These are phyloP conservation scores for Tothia fuscella DNA, from an alignment of 2,329 filamentous ascomycete genomes.

Conservation along the genomic window DNA sequence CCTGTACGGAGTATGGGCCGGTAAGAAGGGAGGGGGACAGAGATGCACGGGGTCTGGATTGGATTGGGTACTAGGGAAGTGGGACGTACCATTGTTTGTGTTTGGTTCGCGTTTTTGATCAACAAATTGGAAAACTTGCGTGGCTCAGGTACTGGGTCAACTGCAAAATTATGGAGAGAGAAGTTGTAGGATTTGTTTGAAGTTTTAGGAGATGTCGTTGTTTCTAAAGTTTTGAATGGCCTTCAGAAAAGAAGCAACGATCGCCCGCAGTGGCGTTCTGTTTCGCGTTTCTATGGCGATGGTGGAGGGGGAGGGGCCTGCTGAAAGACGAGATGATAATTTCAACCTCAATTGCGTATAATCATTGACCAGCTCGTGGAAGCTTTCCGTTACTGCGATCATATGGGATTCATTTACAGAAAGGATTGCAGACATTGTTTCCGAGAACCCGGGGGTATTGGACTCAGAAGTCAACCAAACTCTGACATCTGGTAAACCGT, in stretches of 20 bases:
- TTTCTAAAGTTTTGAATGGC: neutral
- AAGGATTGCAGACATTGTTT: no score
- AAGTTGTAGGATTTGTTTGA: neutral
- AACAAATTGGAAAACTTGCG: no score
- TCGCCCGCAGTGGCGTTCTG: neutral
- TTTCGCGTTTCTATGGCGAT: no score
- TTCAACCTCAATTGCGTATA: neutral
- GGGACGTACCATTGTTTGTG: neutral
- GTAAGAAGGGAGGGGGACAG: no score
- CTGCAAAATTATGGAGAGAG: neutral
- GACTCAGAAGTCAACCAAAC: neutral
- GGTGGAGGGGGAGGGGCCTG: no score
- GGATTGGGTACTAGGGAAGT: neutral
- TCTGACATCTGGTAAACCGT: neutral
- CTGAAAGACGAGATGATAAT: conserved; percentile 2
- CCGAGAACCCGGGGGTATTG: no score
- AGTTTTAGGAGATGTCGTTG: neutral
- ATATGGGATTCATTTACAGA: no score
- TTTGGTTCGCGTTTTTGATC: no score
- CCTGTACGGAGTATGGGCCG: neutral
- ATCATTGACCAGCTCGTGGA: neutral
- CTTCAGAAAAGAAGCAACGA: neutral
- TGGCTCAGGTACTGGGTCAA: no score
- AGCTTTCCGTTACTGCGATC: no score
- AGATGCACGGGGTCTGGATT: neutral